Evolutionary conservation across 2,329 filamentous ascomycete genomes (phyloP).

Genomic region (Fusarium duplospermum): DNA sequence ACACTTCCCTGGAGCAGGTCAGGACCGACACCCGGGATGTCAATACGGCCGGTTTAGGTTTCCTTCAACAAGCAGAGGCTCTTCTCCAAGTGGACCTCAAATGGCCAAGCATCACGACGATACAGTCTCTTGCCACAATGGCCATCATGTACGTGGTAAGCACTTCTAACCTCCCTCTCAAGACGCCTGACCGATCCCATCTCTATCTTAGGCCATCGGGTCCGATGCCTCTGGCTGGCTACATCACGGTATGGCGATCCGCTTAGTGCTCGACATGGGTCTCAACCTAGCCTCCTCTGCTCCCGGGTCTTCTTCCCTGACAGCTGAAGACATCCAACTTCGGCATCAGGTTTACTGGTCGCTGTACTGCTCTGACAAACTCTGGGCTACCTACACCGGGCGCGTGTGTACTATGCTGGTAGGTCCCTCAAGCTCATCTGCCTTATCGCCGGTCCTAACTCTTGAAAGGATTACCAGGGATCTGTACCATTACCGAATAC

Average conservation of each 20-base stretch:
- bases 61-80: neutral
- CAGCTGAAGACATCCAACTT: neutral
- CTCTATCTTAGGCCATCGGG: neutral
- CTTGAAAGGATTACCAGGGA: neutral
- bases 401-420: slow-evolving; percentile 22
- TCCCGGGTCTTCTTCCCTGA: neutral
- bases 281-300: neutral
- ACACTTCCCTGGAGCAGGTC: neutral
- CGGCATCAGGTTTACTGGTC: slow-evolving; percentile 12
- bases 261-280: neutral
- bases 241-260: neutral
- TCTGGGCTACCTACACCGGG: slow-evolving; percentile 16
- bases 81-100: neutral
- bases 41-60: neutral
- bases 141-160: neutral
- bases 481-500: neutral
- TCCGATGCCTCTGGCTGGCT: neutral
- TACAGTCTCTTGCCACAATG: neutral
- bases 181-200: neutral
- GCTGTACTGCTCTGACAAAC: slow-evolving; percentile 8
- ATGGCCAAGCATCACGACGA: neutral
- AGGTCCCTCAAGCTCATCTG: neutral
- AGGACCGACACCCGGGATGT: neutral
- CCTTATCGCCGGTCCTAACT: neutral
- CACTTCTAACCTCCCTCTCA: too few species aligned